Conservation (phyloP, 2,329 filamentous ascomycete species). For the Aspergillus ochraceus region DNA sequence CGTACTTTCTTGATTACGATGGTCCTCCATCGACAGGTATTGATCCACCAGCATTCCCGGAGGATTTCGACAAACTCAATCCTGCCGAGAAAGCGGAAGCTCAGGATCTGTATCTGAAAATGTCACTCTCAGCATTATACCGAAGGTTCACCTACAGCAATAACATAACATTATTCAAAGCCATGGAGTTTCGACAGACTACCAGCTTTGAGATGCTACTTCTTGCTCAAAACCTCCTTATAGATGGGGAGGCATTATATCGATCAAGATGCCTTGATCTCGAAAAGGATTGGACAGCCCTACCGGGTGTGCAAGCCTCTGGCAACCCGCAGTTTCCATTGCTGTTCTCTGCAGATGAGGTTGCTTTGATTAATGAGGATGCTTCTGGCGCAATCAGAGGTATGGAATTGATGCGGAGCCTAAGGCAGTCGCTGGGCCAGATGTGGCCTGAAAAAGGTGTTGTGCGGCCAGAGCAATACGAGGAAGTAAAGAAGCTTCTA, state of each 20-base stretch:
- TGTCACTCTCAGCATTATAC: constrained; percentile 13
- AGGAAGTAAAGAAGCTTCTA: constrained; percentile 13
- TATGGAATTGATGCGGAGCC: constrained; percentile 14
- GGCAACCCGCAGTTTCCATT: constrained; percentile 13
- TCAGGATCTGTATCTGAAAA: constrained; percentile 11
- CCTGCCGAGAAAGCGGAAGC: constrained; percentile 8
- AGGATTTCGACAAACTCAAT: constrained; percentile 7
- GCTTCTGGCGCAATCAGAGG: constrained; percentile 8
- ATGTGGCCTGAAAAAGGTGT: constrained; percentile 18
- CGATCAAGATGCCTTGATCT: constrained; percentile 10
- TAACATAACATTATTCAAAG: constrained; percentile 12
- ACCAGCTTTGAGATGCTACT: constrained; percentile 15
- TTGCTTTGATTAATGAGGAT: constrained; percentile 10
- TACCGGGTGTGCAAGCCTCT: constrained; percentile 12
- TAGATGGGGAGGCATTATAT: constrained; percentile 17
- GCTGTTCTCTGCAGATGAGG: constrained; percentile 10
- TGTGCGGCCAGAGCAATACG: constrained; percentile 13
- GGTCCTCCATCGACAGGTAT: constrained; percentile 21
- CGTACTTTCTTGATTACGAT: constrained; percentile 35
- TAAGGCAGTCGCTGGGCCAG: constrained; percentile 12
- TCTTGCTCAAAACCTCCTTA: constrained; percentile 14
- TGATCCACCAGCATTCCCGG: constrained; percentile 9
- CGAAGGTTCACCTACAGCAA: constrained; percentile 7
- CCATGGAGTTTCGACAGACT: constrained; percentile 13
- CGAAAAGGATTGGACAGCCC: constrained; percentile 10